These are phyloP conservation scores for Oenanthe sinensis DNA, from an alignment of 129 eudicot genomes.

Conservation along the genomic window DNA sequence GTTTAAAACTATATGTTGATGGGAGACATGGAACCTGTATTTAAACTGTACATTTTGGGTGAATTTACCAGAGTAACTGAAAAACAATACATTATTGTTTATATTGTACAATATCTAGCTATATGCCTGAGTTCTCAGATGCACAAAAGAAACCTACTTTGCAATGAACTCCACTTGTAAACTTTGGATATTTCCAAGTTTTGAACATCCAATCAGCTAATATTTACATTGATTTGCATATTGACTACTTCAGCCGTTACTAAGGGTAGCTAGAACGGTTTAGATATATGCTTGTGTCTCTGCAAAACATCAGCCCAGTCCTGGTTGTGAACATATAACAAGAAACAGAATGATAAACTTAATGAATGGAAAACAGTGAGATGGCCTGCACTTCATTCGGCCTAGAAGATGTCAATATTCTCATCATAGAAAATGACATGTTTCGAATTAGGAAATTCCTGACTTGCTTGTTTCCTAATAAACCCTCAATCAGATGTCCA, in stretches of 20 bases:
- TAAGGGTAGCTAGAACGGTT: not conserved
- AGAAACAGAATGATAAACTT: not conserved
- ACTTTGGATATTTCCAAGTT: not conserved
- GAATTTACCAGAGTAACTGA: not conserved
- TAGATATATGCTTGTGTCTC: not conserved
- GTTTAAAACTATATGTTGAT: not conserved
- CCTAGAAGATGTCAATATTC: not conserved
- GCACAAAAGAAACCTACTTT: not conserved
- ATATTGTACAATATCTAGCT: not conserved
- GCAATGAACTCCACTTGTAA: not conserved
- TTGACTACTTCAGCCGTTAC: not conserved
- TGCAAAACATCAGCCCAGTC: not conserved
- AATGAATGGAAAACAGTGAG: not conserved
- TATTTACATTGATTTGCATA: not conserved
- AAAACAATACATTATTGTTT: not conserved
- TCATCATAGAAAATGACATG: not conserved
- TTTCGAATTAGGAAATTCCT: not conserved
- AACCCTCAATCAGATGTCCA: not conserved
- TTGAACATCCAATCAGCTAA: not conserved
- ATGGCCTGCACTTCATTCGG: conserved; percentile 6
- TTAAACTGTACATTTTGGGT: not conserved
- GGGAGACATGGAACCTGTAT: not conserved
- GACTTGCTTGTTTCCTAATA: not conserved
- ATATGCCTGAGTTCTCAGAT: not conserved
- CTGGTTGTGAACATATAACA: not conserved